A percentile compares a stretch with the other conserved stretches of the same genome.
Conservation (phyloP, 805 yeast genomes). For the Schizosaccharomyces osmophilus region DNA sequence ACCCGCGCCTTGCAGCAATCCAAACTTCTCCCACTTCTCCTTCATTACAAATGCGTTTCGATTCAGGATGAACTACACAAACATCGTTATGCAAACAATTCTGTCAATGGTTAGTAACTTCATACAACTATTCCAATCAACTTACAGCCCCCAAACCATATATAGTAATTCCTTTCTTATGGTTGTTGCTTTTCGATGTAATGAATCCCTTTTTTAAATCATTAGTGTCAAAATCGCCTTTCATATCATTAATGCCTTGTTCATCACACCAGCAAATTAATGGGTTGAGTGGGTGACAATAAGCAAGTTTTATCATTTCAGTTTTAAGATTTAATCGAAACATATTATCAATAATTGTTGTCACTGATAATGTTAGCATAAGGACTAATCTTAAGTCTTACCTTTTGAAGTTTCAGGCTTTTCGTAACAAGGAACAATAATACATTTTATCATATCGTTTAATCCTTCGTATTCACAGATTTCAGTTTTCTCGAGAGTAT, state of each 20-base stretch:
- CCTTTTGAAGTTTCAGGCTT: background rate
- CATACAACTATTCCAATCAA: background rate
- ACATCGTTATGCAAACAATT: background rate
- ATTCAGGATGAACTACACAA: constrained; percentile 82
- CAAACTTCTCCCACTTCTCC: constrained; percentile 95
- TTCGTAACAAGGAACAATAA: background rate
- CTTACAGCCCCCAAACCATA: background rate
- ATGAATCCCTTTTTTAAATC: background rate
- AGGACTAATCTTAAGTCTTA: background rate
- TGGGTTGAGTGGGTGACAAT: background rate
- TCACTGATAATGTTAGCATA: background rate
- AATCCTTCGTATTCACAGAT: background rate
- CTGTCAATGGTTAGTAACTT: background rate
- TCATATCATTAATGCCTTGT: background rate
- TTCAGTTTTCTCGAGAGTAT: background rate
- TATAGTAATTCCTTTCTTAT: background rate
- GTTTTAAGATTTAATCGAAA: background rate
- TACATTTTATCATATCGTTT: background rate
- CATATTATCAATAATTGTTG: constrained; percentile 5
- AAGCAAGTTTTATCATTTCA: background rate
- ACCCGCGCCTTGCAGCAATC: constrained; percentile 42
- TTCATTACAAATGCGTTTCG: constrained; percentile 44
- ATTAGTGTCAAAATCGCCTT: background rate
- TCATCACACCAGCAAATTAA: background rate
- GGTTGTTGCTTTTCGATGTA: background rate